Conservation (phyloP, 2,329 filamentous ascomycete species). For the Trichoderma brevicompactum region DNA sequence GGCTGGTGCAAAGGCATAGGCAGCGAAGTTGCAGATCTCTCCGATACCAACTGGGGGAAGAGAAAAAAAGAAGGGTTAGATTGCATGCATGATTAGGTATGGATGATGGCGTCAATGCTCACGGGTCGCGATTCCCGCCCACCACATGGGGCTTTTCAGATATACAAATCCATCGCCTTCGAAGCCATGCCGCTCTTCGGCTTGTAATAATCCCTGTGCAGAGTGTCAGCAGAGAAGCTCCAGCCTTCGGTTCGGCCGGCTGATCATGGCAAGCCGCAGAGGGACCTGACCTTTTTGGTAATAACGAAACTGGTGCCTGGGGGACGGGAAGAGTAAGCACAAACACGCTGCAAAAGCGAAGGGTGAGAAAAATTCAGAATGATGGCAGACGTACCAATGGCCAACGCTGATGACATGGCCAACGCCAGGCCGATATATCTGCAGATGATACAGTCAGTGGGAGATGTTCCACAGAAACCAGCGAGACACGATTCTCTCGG, state of each 20-base stretch:
- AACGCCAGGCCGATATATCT: conserved; percentile 78
- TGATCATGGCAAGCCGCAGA: background rate
- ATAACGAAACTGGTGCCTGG: conserved; percentile 96
- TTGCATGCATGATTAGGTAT: background rate
- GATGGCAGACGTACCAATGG: conserved; percentile 65
- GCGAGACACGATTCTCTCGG: background rate
- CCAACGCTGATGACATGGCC: conserved; percentile 74
- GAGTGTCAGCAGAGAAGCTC: background rate
- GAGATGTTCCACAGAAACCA: background rate
- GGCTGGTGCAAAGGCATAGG: conserved; percentile 97
- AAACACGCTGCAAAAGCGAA: background rate
- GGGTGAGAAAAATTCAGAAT: conserved; percentile 16
- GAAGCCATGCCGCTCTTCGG: conserved; percentile 89
- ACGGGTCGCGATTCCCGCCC: conserved; percentile 91
- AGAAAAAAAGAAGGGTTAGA: conserved; percentile 33
- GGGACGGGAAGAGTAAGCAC: conserved; percentile 23
- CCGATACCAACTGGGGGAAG: conserved; percentile 75
- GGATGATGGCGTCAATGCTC: conserved; percentile 43
- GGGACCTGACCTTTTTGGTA: conserved; percentile 81
- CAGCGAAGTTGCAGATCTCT: conserved; percentile 96
- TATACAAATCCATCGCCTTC: conserved; percentile 97
- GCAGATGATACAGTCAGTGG: conserved; percentile 33
- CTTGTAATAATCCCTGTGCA: conserved; percentile 82
- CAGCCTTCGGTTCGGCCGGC: background rate
- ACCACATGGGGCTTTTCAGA: conserved; percentile 93